Conservation (phyloP, 2,329 filamentous ascomycete genomes). For the Emergomyces africanus region DNA sequence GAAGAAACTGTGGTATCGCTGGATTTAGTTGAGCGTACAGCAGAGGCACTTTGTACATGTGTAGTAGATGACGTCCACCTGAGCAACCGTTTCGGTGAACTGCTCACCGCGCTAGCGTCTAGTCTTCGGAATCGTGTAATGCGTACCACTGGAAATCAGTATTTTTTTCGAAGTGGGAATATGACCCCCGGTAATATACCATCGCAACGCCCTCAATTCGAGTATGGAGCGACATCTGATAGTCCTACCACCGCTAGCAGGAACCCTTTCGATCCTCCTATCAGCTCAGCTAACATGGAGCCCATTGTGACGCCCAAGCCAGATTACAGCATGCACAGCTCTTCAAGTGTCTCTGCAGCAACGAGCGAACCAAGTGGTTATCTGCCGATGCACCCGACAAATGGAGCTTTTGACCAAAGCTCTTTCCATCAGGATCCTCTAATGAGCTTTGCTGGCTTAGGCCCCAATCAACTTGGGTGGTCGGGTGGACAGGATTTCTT, state of each 20-base stretch:
- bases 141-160: conserved; percentile 3
- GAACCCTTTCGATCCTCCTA: neutral
- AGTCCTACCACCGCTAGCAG: neutral
- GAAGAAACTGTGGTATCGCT: conserved; percentile 40
- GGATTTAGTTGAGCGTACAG: conserved; percentile 38
- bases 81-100: conserved; percentile 49
- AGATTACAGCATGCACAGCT: neutral
- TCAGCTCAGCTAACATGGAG: neutral
- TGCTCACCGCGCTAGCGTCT: conserved; percentile 10
- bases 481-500: conserved; percentile 14
- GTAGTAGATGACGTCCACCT: conserved; percentile 49
- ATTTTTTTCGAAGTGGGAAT: conserved; percentile 6
- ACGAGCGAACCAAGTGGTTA: neutral
- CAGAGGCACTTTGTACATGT: conserved; percentile 39
- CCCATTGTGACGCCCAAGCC: neutral
- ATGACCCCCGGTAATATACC: conserved; percentile 8
- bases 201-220: conserved; percentile 4
- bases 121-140: conserved; percentile 11
- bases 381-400: conserved; percentile 2
- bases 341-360: neutral
- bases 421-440: conserved; percentile 11
- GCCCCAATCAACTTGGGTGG: conserved; percentile 14
- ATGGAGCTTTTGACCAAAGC: conserved; percentile 3
- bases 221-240: neutral
- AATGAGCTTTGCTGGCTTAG: conserved; percentile 12